Evolutionary conservation across 2,329 filamentous ascomycete species (phyloP), one percentile per base, ranked within the genome.

Genomic region (Ceratocystis destructans): DNA sequence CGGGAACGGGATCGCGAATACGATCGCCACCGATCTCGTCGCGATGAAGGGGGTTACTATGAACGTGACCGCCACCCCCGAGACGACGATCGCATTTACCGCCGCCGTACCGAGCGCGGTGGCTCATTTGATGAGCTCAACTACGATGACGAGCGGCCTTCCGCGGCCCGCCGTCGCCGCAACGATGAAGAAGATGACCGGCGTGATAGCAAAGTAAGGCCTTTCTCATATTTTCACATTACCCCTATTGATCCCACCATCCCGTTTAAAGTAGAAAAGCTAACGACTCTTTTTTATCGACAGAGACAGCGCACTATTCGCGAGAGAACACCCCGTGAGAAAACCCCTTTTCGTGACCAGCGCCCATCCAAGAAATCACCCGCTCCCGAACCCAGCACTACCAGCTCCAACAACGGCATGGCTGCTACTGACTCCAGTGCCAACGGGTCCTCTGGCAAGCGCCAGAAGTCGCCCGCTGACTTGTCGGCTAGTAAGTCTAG

Each of bases 121-220:
- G 87, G 88, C 71, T 86, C 87, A 71, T 86, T 90, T 69, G 91
- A 95, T 72, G 91, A 96, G 74, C 82, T 97, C 68, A 92, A 95
- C 72, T 96, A 96, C 74, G 91, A 93, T 69, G 90, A 93, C 75
- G 79, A 87, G 75, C 78, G 82, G 71, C 77, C 88, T 77, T 74
- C 83, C 76, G 76, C 78, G 2, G 22, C 55, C 70, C 82, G 88
- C 72, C 85, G 90, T 73, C 85, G 92, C 69, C 85, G 91, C 68
- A 85, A 90, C 70, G 86, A 87, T 69, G 89, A 91, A 68, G 90
- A 89, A 70, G 90, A 91, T 71, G 84, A 85, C 71, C 82, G 83
- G 65, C 85, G 87, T 72, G 82, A 86, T 71, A 82, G 83, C 55
- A 92, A 92, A 81, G 84, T 84, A 67, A 64, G 62, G 6, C 45